Base-by-base conservation (phyloP, 2,329 filamentous ascomycete species). In the Fusarium proliferatum region DNA sequence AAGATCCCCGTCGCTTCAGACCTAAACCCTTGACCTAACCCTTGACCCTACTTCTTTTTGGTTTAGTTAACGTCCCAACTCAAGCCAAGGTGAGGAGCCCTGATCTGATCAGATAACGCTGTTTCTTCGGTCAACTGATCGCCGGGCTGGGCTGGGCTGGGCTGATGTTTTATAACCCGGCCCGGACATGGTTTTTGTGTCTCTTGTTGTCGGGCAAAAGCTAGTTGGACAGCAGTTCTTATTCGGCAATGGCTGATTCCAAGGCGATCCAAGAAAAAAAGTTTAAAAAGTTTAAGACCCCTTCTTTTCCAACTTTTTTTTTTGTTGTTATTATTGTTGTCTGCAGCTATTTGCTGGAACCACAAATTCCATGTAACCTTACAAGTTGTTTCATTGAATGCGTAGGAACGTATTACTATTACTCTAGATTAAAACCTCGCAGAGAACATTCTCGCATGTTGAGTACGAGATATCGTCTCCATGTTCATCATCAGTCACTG, bases 41-140 rank as follows among this genome's bases (percentile, higher is more conserved):
- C 63, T 67, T 67, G 69, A 63, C 71, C 71, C 71, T 71, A 71
- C 55, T 62, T 58, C 59, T 36, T 63, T 68, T 42, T 41, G 64
- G 64, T 45, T 52, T 61, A 33, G 33, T 33, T 33, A 71, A 58
- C 56, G 38, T 41, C 63, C 63, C 30, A 51, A 19, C 13, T 33
- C 23, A 46, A 46, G 64, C 63, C 64, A 67, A 71, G 71, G 60
- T 66, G 70, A 74, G 49, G 28, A 73, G 38, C 59, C 58, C 67
- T 64, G 62, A 68, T 74, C 71, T 57, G 71, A 73, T 74, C 71
- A 61, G 71, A 73, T 73, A 73, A 74, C 67, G 38, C 62, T 71
- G 46, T 56, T 56, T 53, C 43, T 41, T 60, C 45, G 49, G 58
- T 64, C 48, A 64, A 60, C 36, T 43, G 48, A 51, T 62, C 61